phyloP scores from a whole-genome alignment of 176 grass and related monocot genomes.

The Hyparrhenia diplandra region DNA sequence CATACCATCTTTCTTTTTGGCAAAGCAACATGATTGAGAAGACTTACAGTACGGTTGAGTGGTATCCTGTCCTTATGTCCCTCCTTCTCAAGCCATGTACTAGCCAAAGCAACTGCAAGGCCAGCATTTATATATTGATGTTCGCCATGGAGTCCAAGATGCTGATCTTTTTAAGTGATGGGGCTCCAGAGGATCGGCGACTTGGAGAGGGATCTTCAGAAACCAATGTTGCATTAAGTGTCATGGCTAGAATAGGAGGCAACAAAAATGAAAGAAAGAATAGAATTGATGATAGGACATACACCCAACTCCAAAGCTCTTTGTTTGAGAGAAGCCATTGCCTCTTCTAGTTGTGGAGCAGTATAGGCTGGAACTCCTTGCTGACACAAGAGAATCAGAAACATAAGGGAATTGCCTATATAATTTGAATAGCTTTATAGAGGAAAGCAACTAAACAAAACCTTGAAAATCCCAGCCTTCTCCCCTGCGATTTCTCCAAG shows the following conservation, averaged over 20 bases:
- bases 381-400: constrained; percentile 33
- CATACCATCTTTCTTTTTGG: background rate
- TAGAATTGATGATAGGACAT: constrained; percentile 32
- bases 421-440: constrained; percentile 4
- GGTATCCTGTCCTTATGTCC: constrained; percentile 46
- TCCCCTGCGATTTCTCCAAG: constrained; percentile 73
- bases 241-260: background rate
- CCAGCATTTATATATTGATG: constrained; percentile 88
- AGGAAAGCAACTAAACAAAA: constrained; percentile 21
- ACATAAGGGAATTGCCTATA: background rate
- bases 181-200: constrained; percentile 61
- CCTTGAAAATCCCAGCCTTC: constrained; percentile 90
- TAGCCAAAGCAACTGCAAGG: constrained; percentile 83
- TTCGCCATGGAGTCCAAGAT: constrained; percentile 78
- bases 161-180: constrained; percentile 57
- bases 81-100: constrained; percentile 68
- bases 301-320: constrained; percentile 88
- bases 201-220: constrained; percentile 78
- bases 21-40: constrained; percentile 19
- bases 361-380: constrained; percentile 71
- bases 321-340: constrained; percentile 64
- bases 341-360: constrained; percentile 76
- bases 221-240: constrained; percentile 5
- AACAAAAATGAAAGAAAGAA: background rate
- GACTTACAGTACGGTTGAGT: constrained; percentile 43